phyloP scores from a whole-genome alignment of 164 flowering plant genomes.

The Tinospora cordifolia region DNA sequence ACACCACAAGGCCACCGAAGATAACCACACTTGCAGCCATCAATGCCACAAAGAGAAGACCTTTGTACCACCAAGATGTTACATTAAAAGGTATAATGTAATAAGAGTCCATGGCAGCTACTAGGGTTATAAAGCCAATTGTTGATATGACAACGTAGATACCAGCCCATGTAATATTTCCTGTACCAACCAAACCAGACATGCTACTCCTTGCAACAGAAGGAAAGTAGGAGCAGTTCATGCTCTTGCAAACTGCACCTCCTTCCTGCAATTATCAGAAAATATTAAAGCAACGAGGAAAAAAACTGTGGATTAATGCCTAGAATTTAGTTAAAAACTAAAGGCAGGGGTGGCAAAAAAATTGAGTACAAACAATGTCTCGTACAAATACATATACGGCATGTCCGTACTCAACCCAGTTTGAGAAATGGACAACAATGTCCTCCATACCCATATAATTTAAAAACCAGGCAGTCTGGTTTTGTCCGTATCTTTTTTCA shows the following conservation, averaged over 20 bases:
- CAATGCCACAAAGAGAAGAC: constrained; percentile 52
- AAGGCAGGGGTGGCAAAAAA: too few species aligned
- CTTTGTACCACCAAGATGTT: constrained; percentile 67
- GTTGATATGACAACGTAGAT: constrained; percentile 47
- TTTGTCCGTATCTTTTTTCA: too few species aligned
- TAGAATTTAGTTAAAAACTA: too few species aligned
- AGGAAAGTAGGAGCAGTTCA: constrained; percentile 26
- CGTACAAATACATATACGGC: too few species aligned
- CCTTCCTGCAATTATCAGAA: constrained; percentile 51
- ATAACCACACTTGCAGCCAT: constrained; percentile 54
- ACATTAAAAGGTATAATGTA: constrained; percentile 50
- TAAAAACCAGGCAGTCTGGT: too few species aligned
- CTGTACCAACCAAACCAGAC: constrained; percentile 84
- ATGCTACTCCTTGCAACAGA: constrained; percentile 32
- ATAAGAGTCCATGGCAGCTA: constrained; percentile 37
- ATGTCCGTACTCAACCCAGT: too few species aligned
- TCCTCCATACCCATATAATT: too few species aligned
- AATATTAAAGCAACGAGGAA: not conserved
- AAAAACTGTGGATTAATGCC: not conserved
- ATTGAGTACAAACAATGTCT: too few species aligned
- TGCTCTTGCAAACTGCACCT: constrained; percentile 29
- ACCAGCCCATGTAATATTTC: constrained; percentile 65
- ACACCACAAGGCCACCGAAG: constrained; percentile 69
- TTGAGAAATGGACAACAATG: too few species aligned
- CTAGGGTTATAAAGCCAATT: constrained; percentile 44